Evolutionary conservation across 768 basidiomycete genomes (phyloP), one percentile per base, ranked within the genome.

Genomic region (Tulasnella calospora): DNA sequence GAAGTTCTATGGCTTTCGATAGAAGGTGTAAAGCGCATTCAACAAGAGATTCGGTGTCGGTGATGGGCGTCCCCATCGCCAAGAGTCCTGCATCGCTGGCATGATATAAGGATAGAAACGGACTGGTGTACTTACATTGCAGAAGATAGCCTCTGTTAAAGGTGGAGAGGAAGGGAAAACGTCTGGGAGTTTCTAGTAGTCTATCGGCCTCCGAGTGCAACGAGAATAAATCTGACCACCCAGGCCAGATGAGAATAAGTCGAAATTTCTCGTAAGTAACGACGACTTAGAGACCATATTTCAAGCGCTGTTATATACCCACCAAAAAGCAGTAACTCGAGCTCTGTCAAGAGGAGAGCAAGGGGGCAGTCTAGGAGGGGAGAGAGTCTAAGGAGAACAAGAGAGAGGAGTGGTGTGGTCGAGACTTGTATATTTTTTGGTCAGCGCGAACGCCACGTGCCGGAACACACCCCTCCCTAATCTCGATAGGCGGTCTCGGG

Each of bases 181-280:
- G 57, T 61, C n/a, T 23, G 57, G 23, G 57, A 61, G 23, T 30
- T n/a, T 61, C 15, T 61, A 3, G n/a, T 30, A 23, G 23, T 61
- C 57, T 61, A 61, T 61, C 57, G 57, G 57, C 57, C 57, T 61
- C 57, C 57, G 57, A 61, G 57, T n/a, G 57, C 15, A 61, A 61
- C 12, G 57, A 23, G 57, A 61, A 61, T 61, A 61, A 61, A 61
- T 61, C 57, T 61, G 57, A 61, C 57, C 57, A 61, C 57, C 57
- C 57, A 15, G n/a, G 27, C 51, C 21, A 61, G 30, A 61, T n/a
- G 57, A 1, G 30, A n/a, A 7, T n/a, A 6, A 61, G 57, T 61
- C 23, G 57, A 6, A 61, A 61, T 27, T 27, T 61, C 57, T 61
- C 57, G 57, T 61, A 61, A 61, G 57, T 61, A n/a, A 61, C n/a